Base-by-base conservation (phyloP, 352 stramenopile genomes). In the Phytophthora agathidicida region DNA sequence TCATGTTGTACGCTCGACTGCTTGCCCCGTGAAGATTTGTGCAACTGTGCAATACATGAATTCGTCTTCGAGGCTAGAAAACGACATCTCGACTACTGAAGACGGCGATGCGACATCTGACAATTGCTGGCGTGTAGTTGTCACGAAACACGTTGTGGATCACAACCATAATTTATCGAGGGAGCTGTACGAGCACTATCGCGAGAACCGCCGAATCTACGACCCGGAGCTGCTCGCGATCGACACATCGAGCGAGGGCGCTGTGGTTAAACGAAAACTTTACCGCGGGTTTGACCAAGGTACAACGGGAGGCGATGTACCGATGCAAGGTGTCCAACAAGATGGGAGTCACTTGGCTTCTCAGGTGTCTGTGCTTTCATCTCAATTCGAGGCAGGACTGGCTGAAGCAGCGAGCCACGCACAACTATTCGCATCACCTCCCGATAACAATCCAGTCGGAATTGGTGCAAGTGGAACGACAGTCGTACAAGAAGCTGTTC, bases 151-250 rank as follows among this genome's bases (percentile, higher is more conserved):
- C 60, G 55, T 91, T 4, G 65, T 86, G 13, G 80, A 89, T 36
- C 83, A 93, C 56, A 93, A 93, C 47, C 83, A 93, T 59, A 93
- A 89, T 38, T 57, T 93, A n/a, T 93, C 83, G 5, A 66, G 70
- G 13, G 83, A 83, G 36, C 49, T 93, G 22, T 88, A 86, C 27
- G 75, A 89, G 22, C 79, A 93, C 43, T 93, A 93, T 19, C 75
- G 83, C 45, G 79, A 89, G 42, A 93, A 93, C 30, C 80, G 83
- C 2, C 77, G 83, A 7, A 93, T 93, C 41, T 93, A 91, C 45
- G 77, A 93, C 50, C 79, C 77, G 0, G 77, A 90, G 11, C 50
- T 93, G 5, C 73, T 93, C 5, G 52, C 70, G 8, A 91, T 93
- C 23, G 73, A 88, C 36, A 58, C 71, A 24, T 71, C 65, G 14